These are phyloP conservation scores for Clonostachys rhizophaga DNA, from an alignment of 2,329 filamentous ascomycete species.

Conservation along the genomic window DNA sequence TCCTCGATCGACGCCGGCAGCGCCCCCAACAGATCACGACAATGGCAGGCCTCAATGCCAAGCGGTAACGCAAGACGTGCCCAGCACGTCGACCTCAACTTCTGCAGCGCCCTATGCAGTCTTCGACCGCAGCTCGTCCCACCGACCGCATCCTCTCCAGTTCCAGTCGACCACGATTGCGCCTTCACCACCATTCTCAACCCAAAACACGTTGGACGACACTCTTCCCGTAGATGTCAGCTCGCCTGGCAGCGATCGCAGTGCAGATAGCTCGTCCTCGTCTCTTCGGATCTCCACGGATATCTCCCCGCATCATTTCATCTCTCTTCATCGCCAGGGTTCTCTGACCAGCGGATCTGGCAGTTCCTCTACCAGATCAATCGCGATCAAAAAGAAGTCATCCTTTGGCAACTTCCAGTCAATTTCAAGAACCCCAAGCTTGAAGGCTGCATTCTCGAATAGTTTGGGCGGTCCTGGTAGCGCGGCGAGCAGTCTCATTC, in stretches of 20 bases:
- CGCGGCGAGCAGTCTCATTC: conserved; percentile 61
- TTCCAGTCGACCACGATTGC: conserved; percentile 7
- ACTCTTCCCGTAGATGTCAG: conserved; percentile 6
- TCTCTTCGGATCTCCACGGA: conserved; percentile 33
- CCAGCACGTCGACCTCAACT: too few relatives aligned
- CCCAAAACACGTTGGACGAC: neutral
- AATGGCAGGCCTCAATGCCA: neutral
- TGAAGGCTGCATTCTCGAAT: conserved; percentile 50
- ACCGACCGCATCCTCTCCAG: neutral
- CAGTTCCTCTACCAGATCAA: conserved; percentile 12
- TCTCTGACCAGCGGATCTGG: conserved; percentile 7
- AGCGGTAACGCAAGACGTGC: neutral
- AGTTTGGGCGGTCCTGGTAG: conserved; percentile 41
- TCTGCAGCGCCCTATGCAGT: too few relatives aligned
- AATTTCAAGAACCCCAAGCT: conserved; percentile 54
- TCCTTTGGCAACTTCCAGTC: conserved; percentile 34
- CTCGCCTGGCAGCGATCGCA: too few relatives aligned
- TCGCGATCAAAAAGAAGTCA: conserved; percentile 16
- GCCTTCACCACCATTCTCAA: conserved; percentile 3
- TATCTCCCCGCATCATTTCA: conserved; percentile 6
- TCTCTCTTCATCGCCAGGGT: neutral
- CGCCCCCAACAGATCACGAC: neutral
- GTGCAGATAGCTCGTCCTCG: conserved; percentile 2
- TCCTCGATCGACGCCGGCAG: neutral
- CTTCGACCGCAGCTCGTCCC: neutral